These are phyloP conservation scores for Fusarium globosum DNA, from an alignment of 2,329 filamentous ascomycete species.

Conservation along the genomic window DNA sequence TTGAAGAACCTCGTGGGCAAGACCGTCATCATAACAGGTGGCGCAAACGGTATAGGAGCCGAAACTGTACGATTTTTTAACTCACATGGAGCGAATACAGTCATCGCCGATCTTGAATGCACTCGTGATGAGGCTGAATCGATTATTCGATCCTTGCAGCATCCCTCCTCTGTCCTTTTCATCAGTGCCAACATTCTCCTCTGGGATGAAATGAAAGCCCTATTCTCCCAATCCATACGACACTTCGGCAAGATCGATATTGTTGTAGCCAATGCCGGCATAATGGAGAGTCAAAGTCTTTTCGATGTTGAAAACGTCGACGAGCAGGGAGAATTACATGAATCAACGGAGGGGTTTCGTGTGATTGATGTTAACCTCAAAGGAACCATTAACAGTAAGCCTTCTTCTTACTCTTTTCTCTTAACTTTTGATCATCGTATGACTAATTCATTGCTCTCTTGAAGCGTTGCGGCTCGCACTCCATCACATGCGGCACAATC, in stretches of 20 bases:
- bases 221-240: not conserved
- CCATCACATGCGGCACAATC: not conserved
- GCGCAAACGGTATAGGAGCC: not conserved
- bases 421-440: accelerated
- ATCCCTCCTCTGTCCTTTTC: not conserved
- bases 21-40: not conserved
- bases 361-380: not conserved
- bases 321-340: not conserved
- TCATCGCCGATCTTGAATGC: not conserved
- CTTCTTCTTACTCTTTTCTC: not conserved
- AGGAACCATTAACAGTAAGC: not conserved
- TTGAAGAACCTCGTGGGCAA: not conserved
- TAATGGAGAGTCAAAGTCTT: not conserved
- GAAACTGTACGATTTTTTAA: not conserved
- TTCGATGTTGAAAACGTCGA: not conserved
- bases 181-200: not conserved
- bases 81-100: not conserved
- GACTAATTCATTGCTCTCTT: not conserved
- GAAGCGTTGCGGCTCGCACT: not conserved
- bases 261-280: not conserved
- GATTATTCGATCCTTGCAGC: not conserved
- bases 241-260: not conserved
- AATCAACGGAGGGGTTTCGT: not conserved
- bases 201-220: not conserved
- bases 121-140: not conserved